These are phyloP conservation scores for Austropuccinia psidii DNA, from an alignment of 1,284 basidiomycete species.

Conservation along the genomic window DNA sequence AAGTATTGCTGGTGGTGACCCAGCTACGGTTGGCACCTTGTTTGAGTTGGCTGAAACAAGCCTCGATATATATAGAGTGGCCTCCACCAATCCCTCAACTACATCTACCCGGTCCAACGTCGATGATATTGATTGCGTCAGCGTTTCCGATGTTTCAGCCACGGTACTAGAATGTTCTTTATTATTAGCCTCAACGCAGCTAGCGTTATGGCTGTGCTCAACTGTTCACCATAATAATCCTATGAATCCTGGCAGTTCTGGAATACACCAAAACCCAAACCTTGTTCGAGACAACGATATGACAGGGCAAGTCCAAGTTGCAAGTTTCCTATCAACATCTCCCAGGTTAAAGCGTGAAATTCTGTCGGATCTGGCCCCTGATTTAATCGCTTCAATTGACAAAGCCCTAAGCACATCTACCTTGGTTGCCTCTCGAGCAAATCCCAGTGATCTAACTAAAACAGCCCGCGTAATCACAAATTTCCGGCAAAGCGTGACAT, in stretches of 20 bases:
- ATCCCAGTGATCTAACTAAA: no score
- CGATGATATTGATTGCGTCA: background rate
- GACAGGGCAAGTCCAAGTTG: background rate
- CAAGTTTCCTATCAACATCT: background rate
- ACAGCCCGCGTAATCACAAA: no score
- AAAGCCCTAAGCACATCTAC: slow-evolving; percentile 25
- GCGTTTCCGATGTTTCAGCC: slow-evolving; percentile 7
- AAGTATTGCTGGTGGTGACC: slow-evolving; percentile 30
- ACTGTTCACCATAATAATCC: background rate
- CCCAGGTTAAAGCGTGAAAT: slow-evolving; percentile 27
- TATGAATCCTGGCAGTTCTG: background rate
- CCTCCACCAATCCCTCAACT: background rate
- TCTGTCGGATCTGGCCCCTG: slow-evolving; percentile 20
- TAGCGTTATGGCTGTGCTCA: slow-evolving; percentile 25
- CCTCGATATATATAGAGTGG: slow-evolving; percentile 20
- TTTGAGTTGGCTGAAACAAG: slow-evolving; percentile 34
- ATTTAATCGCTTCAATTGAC: slow-evolving; percentile 24
- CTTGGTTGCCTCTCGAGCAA: no score
- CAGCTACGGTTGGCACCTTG: slow-evolving; percentile 28
- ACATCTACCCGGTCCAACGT: background rate
- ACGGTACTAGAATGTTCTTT: slow-evolving; percentile 26
- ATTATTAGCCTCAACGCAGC: slow-evolving; percentile 15
- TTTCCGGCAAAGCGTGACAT: no score
- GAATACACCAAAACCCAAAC: background rate
- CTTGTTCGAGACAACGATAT: slow-evolving; percentile 5